Base-by-base conservation (phyloP, 1,284 basidiomycete species). In the Melampsora abietis-canadensis region DNA sequence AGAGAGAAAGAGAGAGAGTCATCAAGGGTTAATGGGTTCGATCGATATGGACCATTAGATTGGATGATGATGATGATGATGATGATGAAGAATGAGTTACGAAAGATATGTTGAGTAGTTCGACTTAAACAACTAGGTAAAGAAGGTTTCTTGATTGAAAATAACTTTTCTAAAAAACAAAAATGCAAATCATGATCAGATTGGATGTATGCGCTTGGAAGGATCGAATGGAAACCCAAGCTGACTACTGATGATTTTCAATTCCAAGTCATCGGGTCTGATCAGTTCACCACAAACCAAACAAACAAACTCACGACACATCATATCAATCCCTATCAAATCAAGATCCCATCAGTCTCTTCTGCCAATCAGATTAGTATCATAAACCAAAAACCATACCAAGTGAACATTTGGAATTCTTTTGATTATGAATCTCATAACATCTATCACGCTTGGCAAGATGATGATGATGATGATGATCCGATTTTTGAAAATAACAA, bases 291-390 rank as follows among this genome's bases (percentile, higher is more conserved):
- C 64, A 62, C 72, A 75, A 61, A 54, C 46, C 57, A 75, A 40
- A 27, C 72, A 75, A 27, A 75, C 40, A 4, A 75, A 66, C 31
- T 75, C 72, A n/a, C 57, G 54, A 24, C 64, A 75, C 24, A 67
- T 14, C 8, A 67, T 17, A 60, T 75, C 72, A n/a, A 75, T 19
- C 2, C 64, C 72, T 75, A 27, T 6, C 7, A 19, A 17, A 17
- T 24, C 48, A 51, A 14, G 3, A 51, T 51, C 12, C 5, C 4
- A 24, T 51, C 48, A 51, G 48, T 24, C n/a, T n/a, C n/a, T n/a
- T n/a, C n/a, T n/a, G n/a, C n/a, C n/a, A n/a, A n/a, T n/a, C n/a
- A n/a, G n/a, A 51, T 51, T 17, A 21, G 21, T 21, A 51, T 51
- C 5, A 2, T 5, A 21, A 51, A 51, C 15, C 48, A n/a, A n/a